Evolutionary conservation across 306 rosid species (phyloP).

Genomic region (Malus fusca): DNA sequence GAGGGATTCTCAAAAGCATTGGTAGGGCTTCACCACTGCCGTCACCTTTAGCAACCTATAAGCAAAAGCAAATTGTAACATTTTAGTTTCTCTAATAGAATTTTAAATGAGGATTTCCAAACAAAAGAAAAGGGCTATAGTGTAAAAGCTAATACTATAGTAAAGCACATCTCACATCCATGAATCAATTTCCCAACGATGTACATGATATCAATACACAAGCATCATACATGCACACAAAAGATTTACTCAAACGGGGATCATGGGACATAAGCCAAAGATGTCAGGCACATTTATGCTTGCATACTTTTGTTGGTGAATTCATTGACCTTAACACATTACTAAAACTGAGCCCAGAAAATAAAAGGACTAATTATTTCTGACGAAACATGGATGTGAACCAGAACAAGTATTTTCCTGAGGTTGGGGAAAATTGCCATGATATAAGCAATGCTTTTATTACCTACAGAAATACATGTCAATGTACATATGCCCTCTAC

Average conservation of each 20-base stretch:
- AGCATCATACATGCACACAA: neutral
- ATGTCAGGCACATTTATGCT: neutral
- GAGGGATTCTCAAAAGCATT: slow-evolving; percentile 86
- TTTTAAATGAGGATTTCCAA: neutral
- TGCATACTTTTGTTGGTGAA: neutral
- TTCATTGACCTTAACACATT: neutral
- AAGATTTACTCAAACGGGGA: neutral
- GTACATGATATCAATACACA: neutral
- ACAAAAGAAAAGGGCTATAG: neutral
- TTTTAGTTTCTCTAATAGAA: neutral
- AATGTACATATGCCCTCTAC: neutral
- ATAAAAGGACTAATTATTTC: neutral
- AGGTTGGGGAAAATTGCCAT: neutral
- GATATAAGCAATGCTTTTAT: neutral
- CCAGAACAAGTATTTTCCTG: neutral
- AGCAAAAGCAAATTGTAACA: slow-evolving; percentile 6
- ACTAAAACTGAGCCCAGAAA: neutral
- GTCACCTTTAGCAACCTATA: slow-evolving; percentile 84
- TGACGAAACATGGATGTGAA: neutral
- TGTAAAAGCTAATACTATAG: neutral
- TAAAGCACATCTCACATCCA: neutral
- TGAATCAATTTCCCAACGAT: neutral
- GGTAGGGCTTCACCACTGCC: slow-evolving; percentile 84
- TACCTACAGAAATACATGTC: neutral
- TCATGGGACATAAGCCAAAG: neutral